Evolutionary conservation across 768 basidiomycete genomes (phyloP).

Genomic region (Pilatotrama ljubarskyi): DNA sequence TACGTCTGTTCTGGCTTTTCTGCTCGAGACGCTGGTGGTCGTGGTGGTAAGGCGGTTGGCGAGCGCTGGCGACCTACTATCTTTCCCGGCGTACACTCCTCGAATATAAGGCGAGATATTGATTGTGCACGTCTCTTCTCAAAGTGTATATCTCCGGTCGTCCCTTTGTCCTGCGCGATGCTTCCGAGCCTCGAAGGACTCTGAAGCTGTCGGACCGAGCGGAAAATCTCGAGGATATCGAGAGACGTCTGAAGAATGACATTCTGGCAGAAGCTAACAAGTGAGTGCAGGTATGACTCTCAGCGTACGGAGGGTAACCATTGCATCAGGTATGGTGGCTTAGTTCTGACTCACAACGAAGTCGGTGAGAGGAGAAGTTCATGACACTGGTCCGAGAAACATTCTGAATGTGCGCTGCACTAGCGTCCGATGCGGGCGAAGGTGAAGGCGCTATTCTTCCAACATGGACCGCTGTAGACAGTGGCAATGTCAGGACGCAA

Average conservation of each 20-base stretch:
- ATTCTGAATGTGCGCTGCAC: not conserved
- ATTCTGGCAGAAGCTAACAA: constrained; percentile 82
- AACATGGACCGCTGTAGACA: constrained; percentile 92
- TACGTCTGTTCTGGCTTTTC: constrained; percentile 39
- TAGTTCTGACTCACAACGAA: constrained; percentile 94
- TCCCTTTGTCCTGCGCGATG: constrained; percentile 90
- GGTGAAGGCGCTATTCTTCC: constrained; percentile 84
- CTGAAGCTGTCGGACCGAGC: constrained; percentile 88
- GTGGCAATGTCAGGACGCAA: constrained; percentile 79
- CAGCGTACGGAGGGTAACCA: not conserved
- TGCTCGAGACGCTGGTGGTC: not conserved
- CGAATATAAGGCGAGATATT: not conserved
- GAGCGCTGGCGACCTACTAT: not conserved
- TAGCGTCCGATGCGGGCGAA: constrained; percentile 46
- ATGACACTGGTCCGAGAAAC: not conserved
- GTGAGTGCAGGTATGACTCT: constrained; percentile 37
- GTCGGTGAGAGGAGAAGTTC: constrained; percentile 49
- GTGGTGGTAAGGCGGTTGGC: not conserved
- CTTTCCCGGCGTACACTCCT: not conserved
- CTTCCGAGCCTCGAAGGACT: constrained; percentile 76
- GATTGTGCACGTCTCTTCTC: not conserved
- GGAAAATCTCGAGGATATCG: constrained; percentile 93
- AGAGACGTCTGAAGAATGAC: constrained; percentile 84
- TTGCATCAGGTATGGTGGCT: constrained; percentile 71
- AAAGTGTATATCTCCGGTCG: constrained; percentile 86